These are phyloP conservation scores for Aspergillus hiratsukae DNA, from an alignment of 2,329 filamentous ascomycete genomes.

Conservation along the genomic window DNA sequence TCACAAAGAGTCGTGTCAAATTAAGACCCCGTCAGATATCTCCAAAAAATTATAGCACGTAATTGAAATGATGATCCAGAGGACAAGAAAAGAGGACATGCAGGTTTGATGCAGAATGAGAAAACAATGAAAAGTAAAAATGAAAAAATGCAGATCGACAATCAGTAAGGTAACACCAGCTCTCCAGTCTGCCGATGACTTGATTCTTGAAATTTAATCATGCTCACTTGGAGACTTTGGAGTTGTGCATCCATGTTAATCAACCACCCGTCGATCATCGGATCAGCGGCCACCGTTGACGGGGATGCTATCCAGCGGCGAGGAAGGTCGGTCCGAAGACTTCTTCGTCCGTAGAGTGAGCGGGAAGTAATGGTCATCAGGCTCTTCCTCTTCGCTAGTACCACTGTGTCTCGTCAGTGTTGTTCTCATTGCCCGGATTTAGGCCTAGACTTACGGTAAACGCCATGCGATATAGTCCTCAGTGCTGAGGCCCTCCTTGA, in stretches of 20 bases:
- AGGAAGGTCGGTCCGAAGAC: slow-evolving; percentile 30
- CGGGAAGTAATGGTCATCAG: slow-evolving; percentile 70
- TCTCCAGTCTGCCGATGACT: neutral
- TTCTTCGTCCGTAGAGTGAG: slow-evolving; percentile 58
- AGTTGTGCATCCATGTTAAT: neutral
- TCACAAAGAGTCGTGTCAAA: neutral
- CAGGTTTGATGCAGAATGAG: neutral
- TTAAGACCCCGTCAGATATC: neutral
- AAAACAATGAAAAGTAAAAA: neutral
- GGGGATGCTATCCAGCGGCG: slow-evolving; percentile 33
- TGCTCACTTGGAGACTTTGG: too few relatives aligned
- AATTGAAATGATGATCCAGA: neutral
- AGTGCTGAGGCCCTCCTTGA: slow-evolving; percentile 84
- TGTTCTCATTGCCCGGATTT: neutral
- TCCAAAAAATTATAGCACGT: neutral
- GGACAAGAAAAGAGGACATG: neutral
- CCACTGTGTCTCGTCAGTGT: slow-evolving; percentile 25
- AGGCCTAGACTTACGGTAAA: slow-evolving; percentile 69
- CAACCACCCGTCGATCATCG: neutral
- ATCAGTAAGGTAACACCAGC: neutral
- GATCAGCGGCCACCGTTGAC: slow-evolving; percentile 23
- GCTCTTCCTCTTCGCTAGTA: slow-evolving; percentile 82
- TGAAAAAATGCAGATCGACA: neutral
- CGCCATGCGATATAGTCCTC: slow-evolving; percentile 99
- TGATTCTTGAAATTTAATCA: too few relatives aligned